Base-by-base conservation (phyloP, 345 rosid genomes). In the Iberis pinnata region DNA sequence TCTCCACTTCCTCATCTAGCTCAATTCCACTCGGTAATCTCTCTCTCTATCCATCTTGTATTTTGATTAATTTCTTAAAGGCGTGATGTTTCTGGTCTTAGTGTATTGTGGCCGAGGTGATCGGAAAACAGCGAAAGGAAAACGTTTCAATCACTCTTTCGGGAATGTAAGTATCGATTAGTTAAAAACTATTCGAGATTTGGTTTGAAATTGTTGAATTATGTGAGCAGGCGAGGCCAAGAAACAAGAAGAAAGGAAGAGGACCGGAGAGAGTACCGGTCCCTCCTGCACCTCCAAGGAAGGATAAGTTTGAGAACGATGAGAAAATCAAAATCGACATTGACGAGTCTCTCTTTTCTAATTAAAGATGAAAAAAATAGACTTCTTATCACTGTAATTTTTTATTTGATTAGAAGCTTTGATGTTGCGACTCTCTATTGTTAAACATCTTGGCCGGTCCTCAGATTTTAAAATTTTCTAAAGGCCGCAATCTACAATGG, bases 21-120 rank as follows among this genome's bases (percentile, higher is more conserved):
- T 45, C 80, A 35, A 15, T 71, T 56, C 78, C 72, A 32, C 52
- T 70, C 6, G 83, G 73, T 68, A 62, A 12, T 6, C 17, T 8
- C 16, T 24, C 27, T 25, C 12, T 18, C 4, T 41, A 8, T 27
- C 13, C 16, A 1, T 43, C 11, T 50, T 12, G 49, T n/a, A 27
- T 26, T 26, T 26, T 8, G 4, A 4, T 26, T 29, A 29, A 7
- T 8, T 18, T 13, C 8, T 44, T 12, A 38, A 67, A 9, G 52
- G 54, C 5, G n/a, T 64, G 39, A 17, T 12, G 31, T 8, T 3
- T 16, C 18, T 47, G 27, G 11, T 27, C 10, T 6, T 73, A 82
- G 98, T 90, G 49, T 74, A 74, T 47, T 84, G 95, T 49, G 95
- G 98, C 6, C 60, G 98, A 65, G 98, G 96, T 33, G 96, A 90